Percentiles rank a stretch among this genome's conserved stretches.
These are phyloP conservation scores for Carex littledalei DNA, from an alignment of 176 grass and related monocot genomes.

Conservation along the genomic window DNA sequence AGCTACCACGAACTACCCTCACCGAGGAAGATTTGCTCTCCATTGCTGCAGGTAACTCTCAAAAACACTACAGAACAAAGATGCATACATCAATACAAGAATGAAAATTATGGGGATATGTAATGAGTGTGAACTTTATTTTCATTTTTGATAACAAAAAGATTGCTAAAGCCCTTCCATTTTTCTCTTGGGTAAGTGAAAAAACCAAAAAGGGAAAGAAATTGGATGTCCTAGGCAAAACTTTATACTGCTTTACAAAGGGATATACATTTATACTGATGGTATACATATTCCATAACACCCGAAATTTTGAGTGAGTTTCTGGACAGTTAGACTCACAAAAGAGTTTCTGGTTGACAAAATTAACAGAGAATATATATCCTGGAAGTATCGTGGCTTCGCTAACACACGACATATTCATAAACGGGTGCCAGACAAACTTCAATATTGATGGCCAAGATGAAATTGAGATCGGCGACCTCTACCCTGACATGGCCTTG, in stretches of 20 bases:
- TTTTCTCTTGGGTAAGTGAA: neutral
- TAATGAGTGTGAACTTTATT: no score
- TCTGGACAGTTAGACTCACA: neutral
- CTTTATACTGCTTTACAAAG: neutral
- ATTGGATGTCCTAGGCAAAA: neutral
- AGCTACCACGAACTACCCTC: conserved; percentile 39
- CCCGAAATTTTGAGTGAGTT: neutral
- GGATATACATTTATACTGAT: no score
- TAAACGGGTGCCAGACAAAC: conserved; percentile 62
- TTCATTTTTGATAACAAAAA: no score
- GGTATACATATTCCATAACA: neutral
- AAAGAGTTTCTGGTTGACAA: neutral
- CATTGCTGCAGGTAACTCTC: conserved; percentile 44
- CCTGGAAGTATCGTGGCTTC: conserved; percentile 63
- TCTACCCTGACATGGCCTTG: conserved; percentile 50
- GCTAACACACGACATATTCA: conserved; percentile 81
- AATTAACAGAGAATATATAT: conserved; percentile 37
- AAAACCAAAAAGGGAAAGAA: neutral
- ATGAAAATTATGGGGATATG: no score
- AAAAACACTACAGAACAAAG: neutral
- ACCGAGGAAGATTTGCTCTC: conserved; percentile 41
- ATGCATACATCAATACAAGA: no score
- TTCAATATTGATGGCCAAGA: conserved; percentile 31
- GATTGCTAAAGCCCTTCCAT: no score
- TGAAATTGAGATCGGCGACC: conserved; percentile 46